Percentiles rank a stretch among this genome's conserved stretches.
Conservation (phyloP, 2,329 filamentous ascomycete species). For the Tolypocladium nubicola region DNA sequence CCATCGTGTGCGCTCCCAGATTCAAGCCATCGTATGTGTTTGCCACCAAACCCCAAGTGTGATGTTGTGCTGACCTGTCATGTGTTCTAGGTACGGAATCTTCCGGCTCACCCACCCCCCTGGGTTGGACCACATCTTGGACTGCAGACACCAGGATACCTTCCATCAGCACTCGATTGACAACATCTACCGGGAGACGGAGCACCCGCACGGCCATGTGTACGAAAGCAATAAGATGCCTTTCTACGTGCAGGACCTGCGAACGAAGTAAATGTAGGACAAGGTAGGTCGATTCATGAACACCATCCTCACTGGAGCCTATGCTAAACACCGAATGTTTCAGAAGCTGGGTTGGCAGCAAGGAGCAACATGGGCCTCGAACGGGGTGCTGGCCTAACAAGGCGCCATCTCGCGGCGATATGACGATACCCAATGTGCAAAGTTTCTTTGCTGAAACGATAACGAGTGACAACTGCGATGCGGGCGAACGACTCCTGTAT, state of each 20-base stretch:
- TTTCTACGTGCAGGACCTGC: constrained; percentile 45
- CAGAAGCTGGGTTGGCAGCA: neutral
- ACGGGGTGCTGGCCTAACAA: neutral
- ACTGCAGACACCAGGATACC: constrained; percentile 65
- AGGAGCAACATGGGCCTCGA: neutral
- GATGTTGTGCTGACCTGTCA: neutral
- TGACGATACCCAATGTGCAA: neutral
- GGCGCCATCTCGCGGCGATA: neutral
- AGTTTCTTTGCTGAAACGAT: neutral
- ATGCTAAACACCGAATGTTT: neutral
- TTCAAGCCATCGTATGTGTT: constrained; percentile 60
- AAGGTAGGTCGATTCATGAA: neutral
- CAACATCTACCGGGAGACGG: constrained; percentile 69
- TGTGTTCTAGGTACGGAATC: constrained; percentile 60
- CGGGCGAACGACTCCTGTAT: neutral
- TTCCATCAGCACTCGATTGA: constrained; percentile 67
- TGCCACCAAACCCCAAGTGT: neutral
- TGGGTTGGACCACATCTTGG: constrained; percentile 73
- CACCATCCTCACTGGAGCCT: neutral
- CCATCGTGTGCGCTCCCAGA: constrained; percentile 87
- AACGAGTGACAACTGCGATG: neutral
- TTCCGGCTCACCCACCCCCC: constrained; percentile 92
- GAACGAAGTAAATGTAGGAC: constrained; percentile 13
- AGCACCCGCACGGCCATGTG: constrained; percentile 56
- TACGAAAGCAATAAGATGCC: constrained; percentile 56